phyloP scores from a whole-genome alignment of 441 rosid species.

The Aquilaria agallochum region DNA sequence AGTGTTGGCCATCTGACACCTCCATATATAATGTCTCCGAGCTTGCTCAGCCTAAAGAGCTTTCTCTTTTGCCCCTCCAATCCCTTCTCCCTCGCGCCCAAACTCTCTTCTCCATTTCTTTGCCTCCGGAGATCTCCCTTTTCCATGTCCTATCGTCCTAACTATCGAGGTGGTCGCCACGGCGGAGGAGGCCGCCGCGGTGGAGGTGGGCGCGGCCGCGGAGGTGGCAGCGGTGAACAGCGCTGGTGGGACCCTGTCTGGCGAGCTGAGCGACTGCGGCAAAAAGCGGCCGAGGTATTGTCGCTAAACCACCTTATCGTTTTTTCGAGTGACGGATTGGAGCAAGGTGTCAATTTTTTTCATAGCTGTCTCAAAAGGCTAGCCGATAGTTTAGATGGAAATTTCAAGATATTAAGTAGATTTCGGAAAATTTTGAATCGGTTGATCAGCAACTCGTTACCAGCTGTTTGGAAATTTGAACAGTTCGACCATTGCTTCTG shows the following conservation, averaged over 20 bases:
- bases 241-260: slow-evolving; percentile 99
- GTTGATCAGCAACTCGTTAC: too few species aligned
- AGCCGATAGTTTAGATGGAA: too few species aligned
- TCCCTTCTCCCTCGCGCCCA: background rate
- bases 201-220: slow-evolving; percentile 36
- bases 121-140: slow-evolving; percentile 19
- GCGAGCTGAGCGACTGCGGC: slow-evolving; percentile 91
- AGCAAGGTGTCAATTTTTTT: too few species aligned
- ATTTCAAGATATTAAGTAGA: too few species aligned
- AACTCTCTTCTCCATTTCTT: slow-evolving; percentile 8
- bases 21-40: slow-evolving; percentile 7
- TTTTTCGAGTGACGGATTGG: too few species aligned
- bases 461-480: too few species aligned
- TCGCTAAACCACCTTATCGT: background rate
- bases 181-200: slow-evolving; percentile 44
- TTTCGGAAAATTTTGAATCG: too few species aligned
- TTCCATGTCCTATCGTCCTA: slow-evolving; percentile 75
- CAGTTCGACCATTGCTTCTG: too few species aligned
- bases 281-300: slow-evolving; percentile 68
- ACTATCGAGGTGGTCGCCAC: slow-evolving; percentile 74
- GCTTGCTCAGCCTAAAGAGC: slow-evolving; percentile 9
- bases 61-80: slow-evolving; percentile 2
- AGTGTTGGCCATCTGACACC: background rate
- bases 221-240: slow-evolving; percentile 84
- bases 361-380: too few species aligned